Evolutionary conservation across 75 land plant genomes (phyloP).

Genomic region (Adiantum capillusveneris): DNA sequence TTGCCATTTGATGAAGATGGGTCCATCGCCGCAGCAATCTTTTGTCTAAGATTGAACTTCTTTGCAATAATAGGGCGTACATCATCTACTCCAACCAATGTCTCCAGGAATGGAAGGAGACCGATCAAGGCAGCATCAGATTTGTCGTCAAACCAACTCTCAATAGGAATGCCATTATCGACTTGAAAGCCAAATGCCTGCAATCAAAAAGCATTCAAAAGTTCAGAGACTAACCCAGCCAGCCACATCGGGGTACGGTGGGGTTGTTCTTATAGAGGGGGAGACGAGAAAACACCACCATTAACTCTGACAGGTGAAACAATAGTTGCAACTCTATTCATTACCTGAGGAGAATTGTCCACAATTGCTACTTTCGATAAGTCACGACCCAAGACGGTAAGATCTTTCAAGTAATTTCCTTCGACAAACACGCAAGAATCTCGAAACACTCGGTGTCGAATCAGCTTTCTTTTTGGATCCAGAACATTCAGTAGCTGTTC

Average conservation of each 20-base stretch:
- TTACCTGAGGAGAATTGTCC: slow-evolving; percentile 84
- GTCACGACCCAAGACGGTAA: slow-evolving; percentile 81
- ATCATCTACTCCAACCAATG: slow-evolving; percentile 59
- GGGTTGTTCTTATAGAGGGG: too few species aligned
- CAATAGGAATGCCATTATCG: slow-evolving; percentile 82
- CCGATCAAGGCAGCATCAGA: slow-evolving; percentile 45
- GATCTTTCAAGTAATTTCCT: slow-evolving; percentile 73
- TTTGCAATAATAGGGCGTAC: slow-evolving; percentile 70
- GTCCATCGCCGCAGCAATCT: slow-evolving; percentile 20
- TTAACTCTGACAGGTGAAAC: too few species aligned
- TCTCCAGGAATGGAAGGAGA: slow-evolving; percentile 76
- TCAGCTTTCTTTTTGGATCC: slow-evolving; percentile 66
- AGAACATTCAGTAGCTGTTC: slow-evolving; percentile 75
- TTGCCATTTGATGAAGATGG: not conserved
- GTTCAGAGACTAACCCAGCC: not conserved
- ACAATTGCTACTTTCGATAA: slow-evolving; percentile 56
- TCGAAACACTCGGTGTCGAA: slow-evolving; percentile 72
- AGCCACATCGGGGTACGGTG: too few species aligned
- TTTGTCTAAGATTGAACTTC: slow-evolving; percentile 59
- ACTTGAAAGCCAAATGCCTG: slow-evolving; percentile 90
- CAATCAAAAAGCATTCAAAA: not conserved
- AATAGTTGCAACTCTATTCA: too few species aligned
- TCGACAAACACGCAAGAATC: slow-evolving; percentile 72
- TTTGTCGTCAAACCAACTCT: slow-evolving; percentile 79
- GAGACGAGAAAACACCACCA: too few species aligned